Base-by-base conservation (phyloP, 2,329 filamentous ascomycete species). In the Aureobasidium subglaciale region DNA sequence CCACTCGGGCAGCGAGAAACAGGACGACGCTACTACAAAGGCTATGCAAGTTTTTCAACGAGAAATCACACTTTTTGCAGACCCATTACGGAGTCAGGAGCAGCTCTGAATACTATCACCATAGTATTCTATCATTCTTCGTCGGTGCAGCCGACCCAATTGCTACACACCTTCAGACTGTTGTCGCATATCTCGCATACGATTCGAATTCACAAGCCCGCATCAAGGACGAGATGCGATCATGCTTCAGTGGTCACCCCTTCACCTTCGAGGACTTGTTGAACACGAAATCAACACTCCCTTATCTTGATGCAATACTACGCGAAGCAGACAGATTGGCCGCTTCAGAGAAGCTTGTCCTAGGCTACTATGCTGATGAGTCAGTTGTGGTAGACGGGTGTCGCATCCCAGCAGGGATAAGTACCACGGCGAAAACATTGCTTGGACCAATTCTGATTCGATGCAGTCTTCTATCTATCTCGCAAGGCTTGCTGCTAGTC, bases 381-480 rank as follows among this genome's bases (percentile, higher is more conserved):
- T 15, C 32, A 20, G 35, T 38, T 10, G 15, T 13, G 7, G 6
- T 32, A 13, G 35, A 42, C 6, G 24, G 24, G 22, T 41, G n/a
- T 34, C 24, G n/a, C 6, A 32, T 53, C 16, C 24, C 46, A 24
- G 5, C 29, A 22, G 25, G 29, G 9, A 32, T 50, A 50, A 25
- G 16, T 24, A n/a, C n/a, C n/a, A n/a, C n/a, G n/a, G n/a, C 5
- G 15, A 32, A 34, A 34, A n/a, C n/a, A n/a, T n/a, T n/a, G n/a
- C 8, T 15, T 37, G 9, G 20, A n/a, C 20, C 13, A 22, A 7
- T 16, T 11, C 48, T 40, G 18, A 52, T 18, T 16, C 10, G 9
- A 4, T 32, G 8, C 34, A 61, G 58, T 58, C 50, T 29, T 58
- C 57, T 2, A 59, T 61, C 46, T 20, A 55, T 16, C 30, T 61